These are phyloP conservation scores for Sordariomycetes sp. DNA, from an alignment of 2,329 filamentous ascomycete genomes.

Conservation along the genomic window DNA sequence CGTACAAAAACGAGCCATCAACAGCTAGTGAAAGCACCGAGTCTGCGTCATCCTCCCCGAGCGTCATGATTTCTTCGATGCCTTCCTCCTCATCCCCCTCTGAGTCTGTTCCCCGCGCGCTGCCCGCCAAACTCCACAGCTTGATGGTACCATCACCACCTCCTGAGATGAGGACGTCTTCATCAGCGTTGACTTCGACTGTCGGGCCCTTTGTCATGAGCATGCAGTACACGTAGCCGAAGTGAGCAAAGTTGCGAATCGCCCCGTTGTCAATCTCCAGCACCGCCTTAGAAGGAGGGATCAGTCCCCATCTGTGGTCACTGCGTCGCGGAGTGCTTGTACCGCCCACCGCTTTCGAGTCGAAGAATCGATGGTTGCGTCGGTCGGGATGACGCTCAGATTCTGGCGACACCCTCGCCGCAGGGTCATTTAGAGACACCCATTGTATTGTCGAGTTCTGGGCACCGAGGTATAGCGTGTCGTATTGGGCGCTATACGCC, in stretches of 20 bases:
- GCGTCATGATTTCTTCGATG: conserved; percentile 59
- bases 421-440: conserved; percentile 64
- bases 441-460: conserved; percentile 96
- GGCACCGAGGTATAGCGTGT: conserved; percentile 83
- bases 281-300: conserved; percentile 44
- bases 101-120: neutral
- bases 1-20: conserved; percentile 88
- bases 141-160: conserved; percentile 93
- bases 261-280: conserved; percentile 76
- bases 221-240: conserved; percentile 96
- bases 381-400: conserved; percentile 64
- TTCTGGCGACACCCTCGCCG: conserved; percentile 48
- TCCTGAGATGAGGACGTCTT: conserved; percentile 81
- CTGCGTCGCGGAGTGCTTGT: conserved; percentile 65
- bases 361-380: conserved; percentile 83
- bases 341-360: conserved; percentile 79
- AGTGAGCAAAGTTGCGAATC: conserved; percentile 84
- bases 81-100: conserved; percentile 40
- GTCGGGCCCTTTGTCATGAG: conserved; percentile 65
- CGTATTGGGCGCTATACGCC: conserved; percentile 70
- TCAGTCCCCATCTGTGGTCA: conserved; percentile 45
- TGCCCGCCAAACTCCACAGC: conserved; percentile 62
- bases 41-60: conserved; percentile 52
- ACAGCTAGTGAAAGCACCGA: conserved; percentile 71
- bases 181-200: conserved; percentile 57